A percentile compares a stretch with the other conserved stretches of the same genome.
Evolutionary conservation across 1,139 yeast genomes (phyloP).

Genomic region (Pichia sp.): DNA sequence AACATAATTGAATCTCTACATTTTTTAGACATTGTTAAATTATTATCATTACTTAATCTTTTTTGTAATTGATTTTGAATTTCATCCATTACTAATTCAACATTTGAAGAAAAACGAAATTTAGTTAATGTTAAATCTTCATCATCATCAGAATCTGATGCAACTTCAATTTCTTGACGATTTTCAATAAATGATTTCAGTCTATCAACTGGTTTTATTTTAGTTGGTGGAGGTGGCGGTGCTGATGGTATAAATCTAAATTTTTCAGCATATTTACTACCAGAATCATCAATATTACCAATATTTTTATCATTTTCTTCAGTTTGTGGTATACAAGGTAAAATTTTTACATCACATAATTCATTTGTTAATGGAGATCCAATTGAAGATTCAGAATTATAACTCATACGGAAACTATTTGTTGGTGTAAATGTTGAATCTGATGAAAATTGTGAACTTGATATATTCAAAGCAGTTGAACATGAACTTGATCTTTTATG

Average conservation of each 20-base stretch:
- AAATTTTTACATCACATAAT: background rate
- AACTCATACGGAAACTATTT: slow-evolving; percentile 4
- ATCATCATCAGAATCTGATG: slow-evolving; percentile 10
- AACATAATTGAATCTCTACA: slow-evolving; percentile 10
- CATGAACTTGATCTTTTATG: slow-evolving; percentile 1
- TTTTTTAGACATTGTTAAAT: background rate
- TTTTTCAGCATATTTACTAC: background rate
- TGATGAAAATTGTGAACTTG: slow-evolving; percentile 1
- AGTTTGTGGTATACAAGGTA: slow-evolving; percentile 7
- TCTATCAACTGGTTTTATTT: slow-evolving; percentile 5
- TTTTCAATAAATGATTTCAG: slow-evolving; percentile 4
- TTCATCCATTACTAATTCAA: slow-evolving; percentile 4
- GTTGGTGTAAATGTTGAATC: slow-evolving; percentile 5
- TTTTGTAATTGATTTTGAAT: background rate
- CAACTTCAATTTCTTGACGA: slow-evolving; percentile 3
- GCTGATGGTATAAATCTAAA: slow-evolving; percentile 10
- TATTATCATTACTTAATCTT: background rate
- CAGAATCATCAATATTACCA: background rate
- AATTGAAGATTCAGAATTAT: slow-evolving; percentile 5
- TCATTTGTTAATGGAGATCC: background rate
- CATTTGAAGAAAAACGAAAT: slow-evolving; percentile 4
- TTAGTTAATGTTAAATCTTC: slow-evolving; percentile 2
- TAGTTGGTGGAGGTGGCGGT: slow-evolving; percentile 12
- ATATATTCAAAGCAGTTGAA: background rate
- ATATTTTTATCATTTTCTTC: background rate